Percentiles rank a stretch among this genome's conserved stretches.
Evolutionary conservation across 2,329 filamentous ascomycete species (phyloP).

Genomic region (Fusarium camptoceras): DNA sequence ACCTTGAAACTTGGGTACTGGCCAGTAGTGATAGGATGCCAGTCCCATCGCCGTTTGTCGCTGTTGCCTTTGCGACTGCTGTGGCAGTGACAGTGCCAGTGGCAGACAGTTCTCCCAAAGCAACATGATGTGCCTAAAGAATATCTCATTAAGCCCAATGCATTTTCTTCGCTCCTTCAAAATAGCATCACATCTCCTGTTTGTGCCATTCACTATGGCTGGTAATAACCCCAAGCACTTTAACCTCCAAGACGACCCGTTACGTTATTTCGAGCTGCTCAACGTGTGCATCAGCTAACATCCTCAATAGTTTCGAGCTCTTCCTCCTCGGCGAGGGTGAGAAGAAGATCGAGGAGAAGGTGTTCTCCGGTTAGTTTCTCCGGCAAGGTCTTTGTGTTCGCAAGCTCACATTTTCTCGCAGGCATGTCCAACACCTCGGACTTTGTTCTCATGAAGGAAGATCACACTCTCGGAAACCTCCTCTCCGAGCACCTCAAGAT

Average conservation of each 20-base stretch:
- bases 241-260: slow-evolving; percentile 54
- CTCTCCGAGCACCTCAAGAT: slow-evolving; percentile 87
- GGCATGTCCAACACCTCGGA: slow-evolving; percentile 95
- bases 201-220: slow-evolving; percentile 46
- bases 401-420: slow-evolving; percentile 21
- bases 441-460: slow-evolving; percentile 96
- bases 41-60: not conserved
- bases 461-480: slow-evolving; percentile 94
- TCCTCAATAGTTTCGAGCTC: slow-evolving; percentile 80
- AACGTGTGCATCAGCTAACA: slow-evolving; percentile 38
- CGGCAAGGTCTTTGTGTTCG: not conserved
- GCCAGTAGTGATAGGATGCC: not conserved
- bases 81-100: slow-evolving; percentile 13
- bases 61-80: not conserved
- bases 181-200: not conserved
- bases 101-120: not conserved
- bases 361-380: slow-evolving; percentile 82
- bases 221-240: slow-evolving; percentile 55
- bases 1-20: not conserved
- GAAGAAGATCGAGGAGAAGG: slow-evolving; percentile 90
- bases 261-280: slow-evolving; percentile 41
- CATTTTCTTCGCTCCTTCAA: not conserved
- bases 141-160: not conserved
- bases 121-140: not conserved
- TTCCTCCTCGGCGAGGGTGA: slow-evolving; percentile 89